Evolutionary conservation across 1,139 yeast species (phyloP), one percentile per base, ranked within the genome.

Genomic region (Sporopachydermia cereana): DNA sequence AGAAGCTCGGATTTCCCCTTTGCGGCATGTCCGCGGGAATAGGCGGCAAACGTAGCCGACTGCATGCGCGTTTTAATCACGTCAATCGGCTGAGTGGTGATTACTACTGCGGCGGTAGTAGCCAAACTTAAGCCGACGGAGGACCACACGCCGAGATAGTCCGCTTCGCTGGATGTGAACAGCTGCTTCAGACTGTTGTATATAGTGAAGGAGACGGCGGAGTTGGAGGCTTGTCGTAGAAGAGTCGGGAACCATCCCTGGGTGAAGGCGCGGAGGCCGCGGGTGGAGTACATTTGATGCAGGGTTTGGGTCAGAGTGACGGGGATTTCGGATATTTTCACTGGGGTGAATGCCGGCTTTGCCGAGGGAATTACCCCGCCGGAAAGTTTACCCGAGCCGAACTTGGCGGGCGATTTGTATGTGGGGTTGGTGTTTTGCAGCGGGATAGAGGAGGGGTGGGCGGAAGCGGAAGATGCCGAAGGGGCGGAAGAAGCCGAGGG

Each of bases 41-140:
- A 34, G 5, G 39, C 39, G 17, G 39, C 39, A 34, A 34, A 34
- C 7, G 39, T 34, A 16, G 39, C 39, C 17, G 88, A 77, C 61
- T 89, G 96, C 76, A 88, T 77, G 58, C 95, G 76, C 1, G 96
- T 79, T 63, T 91, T 91, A 45, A 89, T 66, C 3, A 88, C 88
- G 64, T 91, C 98, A 20, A 91, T 67, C 0, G 98, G 98, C 62
- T 89, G 97, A 0, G 97, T 89, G 0, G 77, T 68, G 0, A 76
- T 74, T 3, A 86, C 84, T 23, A 86, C 94, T 0, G 78, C 84
- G 44, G 67, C 63, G 29, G 78, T 81, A 36, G 78, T 70, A 62
- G 20, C 53, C 50, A 2, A 57, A 1, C 71, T 71, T 63, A 57
- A 71, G 1, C 71, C 65, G 44, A 62, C 12, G 52, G 44, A 16